Percentiles rank a stretch among this genome's conserved stretches.
Evolutionary conservation across 768 basidiomycete genomes (phyloP).

Genomic region (Podaxis rugospora): DNA sequence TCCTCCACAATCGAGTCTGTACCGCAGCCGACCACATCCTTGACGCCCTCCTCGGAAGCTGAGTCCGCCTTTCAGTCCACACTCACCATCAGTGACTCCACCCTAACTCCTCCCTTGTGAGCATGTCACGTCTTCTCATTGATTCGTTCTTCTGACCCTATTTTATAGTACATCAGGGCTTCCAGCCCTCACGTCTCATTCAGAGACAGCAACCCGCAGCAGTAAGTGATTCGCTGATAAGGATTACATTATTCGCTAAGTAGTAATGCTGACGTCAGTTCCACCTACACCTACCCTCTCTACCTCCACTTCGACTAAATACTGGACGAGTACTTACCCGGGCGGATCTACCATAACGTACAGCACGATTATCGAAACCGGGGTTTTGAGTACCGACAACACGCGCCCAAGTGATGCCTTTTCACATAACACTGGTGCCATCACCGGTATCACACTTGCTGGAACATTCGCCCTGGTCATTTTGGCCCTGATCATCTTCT

Average conservation of each 20-base stretch:
- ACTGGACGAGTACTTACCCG: conserved; percentile 16
- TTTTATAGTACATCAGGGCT: neutral
- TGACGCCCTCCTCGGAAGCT: neutral
- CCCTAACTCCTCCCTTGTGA: neutral
- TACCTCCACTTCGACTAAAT: conserved; percentile 15
- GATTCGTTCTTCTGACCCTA: neutral
- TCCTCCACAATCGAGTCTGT: neutral
- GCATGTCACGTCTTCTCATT: neutral
- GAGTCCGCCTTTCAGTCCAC: neutral
- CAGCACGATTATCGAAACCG: conserved; percentile 21
- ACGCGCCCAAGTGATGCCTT: conserved; percentile 20
- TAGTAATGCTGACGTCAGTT: neutral
- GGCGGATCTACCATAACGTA: conserved; percentile 16
- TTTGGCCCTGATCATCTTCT: conserved; percentile 26
- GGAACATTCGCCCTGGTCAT: conserved; percentile 23
- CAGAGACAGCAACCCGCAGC: neutral
- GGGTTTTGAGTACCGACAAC: conserved; percentile 27
- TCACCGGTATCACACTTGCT: conserved; percentile 32
- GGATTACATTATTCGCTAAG: neutral
- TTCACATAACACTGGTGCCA: conserved; percentile 32
- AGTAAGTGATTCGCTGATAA: neutral
- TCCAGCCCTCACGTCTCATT: neutral
- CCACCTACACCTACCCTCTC: neutral
- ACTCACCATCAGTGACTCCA: neutral
- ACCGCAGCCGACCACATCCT: neutral